Evolutionary conservation across 2,329 filamentous ascomycete genomes (phyloP).

Genomic region (Chaetothyriales sp.): DNA sequence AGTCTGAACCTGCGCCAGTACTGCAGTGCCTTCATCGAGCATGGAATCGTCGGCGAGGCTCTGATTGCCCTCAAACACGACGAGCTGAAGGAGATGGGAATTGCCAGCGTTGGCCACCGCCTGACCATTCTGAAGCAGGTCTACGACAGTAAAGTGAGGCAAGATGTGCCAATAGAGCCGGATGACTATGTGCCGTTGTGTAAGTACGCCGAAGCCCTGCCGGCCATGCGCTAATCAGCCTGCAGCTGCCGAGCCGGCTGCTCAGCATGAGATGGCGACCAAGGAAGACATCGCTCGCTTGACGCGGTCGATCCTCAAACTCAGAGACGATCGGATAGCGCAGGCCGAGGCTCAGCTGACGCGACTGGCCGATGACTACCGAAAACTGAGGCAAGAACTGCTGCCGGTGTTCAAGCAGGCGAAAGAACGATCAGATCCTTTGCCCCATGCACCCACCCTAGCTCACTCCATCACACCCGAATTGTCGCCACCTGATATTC

Average conservation of each 20-base stretch:
- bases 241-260: constrained; percentile 75
- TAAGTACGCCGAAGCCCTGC: constrained; percentile 37
- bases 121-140: constrained; percentile 91
- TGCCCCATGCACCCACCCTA: constrained; percentile 44
- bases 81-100: constrained; percentile 88
- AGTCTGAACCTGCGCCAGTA: constrained; percentile 72
- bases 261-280: constrained; percentile 72
- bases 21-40: constrained; percentile 71
- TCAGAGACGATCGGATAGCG: constrained; percentile 81
- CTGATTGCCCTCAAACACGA: constrained; percentile 79
- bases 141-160: constrained; percentile 89
- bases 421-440: constrained; percentile 81
- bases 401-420: constrained; percentile 77
- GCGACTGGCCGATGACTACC: constrained; percentile 75
- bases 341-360: constrained; percentile 71
- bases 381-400: constrained; percentile 77
- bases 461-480: constrained; percentile 8
- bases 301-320: constrained; percentile 74
- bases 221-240: constrained; percentile 12
- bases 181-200: constrained; percentile 90
- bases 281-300: constrained; percentile 86
- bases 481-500: constrained; percentile 20
- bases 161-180: constrained; percentile 78
- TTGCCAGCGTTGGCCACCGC: constrained; percentile 82
- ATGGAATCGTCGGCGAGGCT: constrained; percentile 86